Base-by-base conservation (phyloP, 805 yeast genomes). In the Saturnispora sanitii region DNA sequence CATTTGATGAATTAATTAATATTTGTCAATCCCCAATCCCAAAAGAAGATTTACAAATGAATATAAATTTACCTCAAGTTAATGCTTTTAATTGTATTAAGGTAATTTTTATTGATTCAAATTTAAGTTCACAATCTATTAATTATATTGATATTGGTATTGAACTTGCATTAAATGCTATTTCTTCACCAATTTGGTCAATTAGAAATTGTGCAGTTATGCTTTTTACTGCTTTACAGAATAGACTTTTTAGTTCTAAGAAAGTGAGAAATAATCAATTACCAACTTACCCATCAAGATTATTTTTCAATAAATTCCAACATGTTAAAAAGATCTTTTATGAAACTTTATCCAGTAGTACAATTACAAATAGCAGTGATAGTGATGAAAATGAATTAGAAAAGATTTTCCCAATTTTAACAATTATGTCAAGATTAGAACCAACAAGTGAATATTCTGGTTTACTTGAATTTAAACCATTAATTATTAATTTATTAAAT, bases 121-220 rank as follows among this genome's bases (percentile, higher is more conserved):
- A 71, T 18, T 61, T 92, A n/a, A 63, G 85, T 0, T 68, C 64
- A 2, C 58, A 63, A 1, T 70, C 82, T 9, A 57, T 71, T 0
- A 58, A 60, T 4, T 78, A 65, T 53, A 66, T 79, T 7, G 78
- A 78, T 43, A 58, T 61, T 9, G 81, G 83, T 0, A 61, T 90
- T 21, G 66, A 68, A 20, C 56, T 84, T 17, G 67, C 94, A 0
- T 66, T 92, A 33, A 51, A 61, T 2, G 70, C 77, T 27, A 85
- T 90, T 58, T 67, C 73, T 1, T 75, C 83, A 2, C 63, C 69
- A 2, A 66, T 77, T 19, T 90, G 97, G 97, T 77, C 95, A 0
- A 71, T 90, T 21, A 70, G 95, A 54, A 90, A 90, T 56, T 85
- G 96, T 58, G 86, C 95, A 0, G 82, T 88, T 16, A 92, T 90